A percentile compares a stretch with the other conserved stretches of the same genome.
Evolutionary conservation across 1,284 basidiomycete genomes (phyloP).

Genomic region (Abortiporus biennis): DNA sequence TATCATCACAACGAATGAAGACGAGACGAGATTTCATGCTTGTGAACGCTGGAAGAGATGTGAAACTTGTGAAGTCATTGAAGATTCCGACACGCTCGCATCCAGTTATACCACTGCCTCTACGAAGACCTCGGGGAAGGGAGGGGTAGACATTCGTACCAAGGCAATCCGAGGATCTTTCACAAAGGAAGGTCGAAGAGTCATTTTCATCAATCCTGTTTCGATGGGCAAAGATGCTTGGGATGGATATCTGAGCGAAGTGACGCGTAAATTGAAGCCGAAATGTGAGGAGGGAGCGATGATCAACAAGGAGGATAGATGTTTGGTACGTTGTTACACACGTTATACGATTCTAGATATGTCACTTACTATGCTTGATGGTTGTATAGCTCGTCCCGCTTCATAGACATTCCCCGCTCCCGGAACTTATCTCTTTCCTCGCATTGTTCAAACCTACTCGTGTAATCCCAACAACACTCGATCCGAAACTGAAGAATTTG

Average conservation of each 20-base stretch:
- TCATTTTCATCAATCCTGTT: conserved; percentile 77
- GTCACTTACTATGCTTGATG: conserved; percentile 5
- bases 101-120: too few species aligned
- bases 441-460: conserved; percentile 69
- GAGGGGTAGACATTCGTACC: conserved; percentile 26
- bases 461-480: conserved; percentile 77
- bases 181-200: too few species aligned
- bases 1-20: conserved; percentile 59
- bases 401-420: conserved; percentile 79
- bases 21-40: conserved; percentile 79
- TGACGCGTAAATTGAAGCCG: conserved; percentile 33
- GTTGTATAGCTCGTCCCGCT: conserved; percentile 70
- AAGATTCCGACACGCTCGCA: too few species aligned
- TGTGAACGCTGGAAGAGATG: conserved; percentile 76
- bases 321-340: conserved; percentile 49
- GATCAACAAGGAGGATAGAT: too few species aligned
- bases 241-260: conserved; percentile 50
- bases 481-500: conserved; percentile 50
- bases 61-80: conserved; percentile 64
- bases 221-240: conserved; percentile 58
- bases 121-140: too few species aligned
- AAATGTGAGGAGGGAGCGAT: conserved; percentile 45
- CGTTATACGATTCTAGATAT: background rate
- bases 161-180: conserved; percentile 34
- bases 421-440: conserved; percentile 79